These are phyloP conservation scores for Suhomyces taliae DNA, from an alignment of 1,139 yeast genomes.

Conservation along the genomic window DNA sequence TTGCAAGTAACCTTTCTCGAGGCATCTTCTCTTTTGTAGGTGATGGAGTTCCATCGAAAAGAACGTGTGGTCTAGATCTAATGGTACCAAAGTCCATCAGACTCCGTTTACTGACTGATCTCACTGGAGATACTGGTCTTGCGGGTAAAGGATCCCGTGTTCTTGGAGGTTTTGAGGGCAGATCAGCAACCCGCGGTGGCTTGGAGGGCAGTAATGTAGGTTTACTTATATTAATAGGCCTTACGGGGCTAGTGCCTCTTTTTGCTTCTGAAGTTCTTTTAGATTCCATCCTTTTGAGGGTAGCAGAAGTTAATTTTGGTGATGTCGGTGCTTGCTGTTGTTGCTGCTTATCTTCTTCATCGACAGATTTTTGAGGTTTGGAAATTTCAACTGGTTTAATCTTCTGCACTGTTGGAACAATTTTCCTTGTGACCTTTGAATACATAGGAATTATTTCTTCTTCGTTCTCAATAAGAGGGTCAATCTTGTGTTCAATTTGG, in stretches of 20 bases:
- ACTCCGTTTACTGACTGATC: constrained; percentile 1
- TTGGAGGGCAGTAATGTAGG: constrained; percentile 7
- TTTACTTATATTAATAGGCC: constrained; percentile 1
- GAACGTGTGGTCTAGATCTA: constrained; percentile 4
- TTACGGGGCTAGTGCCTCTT: constrained; percentile 7
- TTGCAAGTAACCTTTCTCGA: not conserved
- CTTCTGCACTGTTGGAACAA: constrained; percentile 19
- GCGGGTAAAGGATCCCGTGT: constrained; percentile 4
- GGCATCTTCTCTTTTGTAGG: constrained; percentile 3
- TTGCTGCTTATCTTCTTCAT: constrained; percentile 3
- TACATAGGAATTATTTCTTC: constrained; percentile 18
- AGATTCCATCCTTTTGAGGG: constrained; percentile 34
- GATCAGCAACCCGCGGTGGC: not conserved
- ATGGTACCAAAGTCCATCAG: constrained; percentile 8
- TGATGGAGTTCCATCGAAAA: constrained; percentile 1
- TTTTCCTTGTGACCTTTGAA: constrained; percentile 36
- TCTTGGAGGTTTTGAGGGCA: constrained; percentile 6
- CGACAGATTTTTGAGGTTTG: not conserved
- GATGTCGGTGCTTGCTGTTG: constrained; percentile 12
- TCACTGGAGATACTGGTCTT: constrained; percentile 3
- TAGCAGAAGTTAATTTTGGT: constrained; percentile 29
- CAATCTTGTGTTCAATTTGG: not conserved
- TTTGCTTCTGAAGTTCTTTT: constrained; percentile 6
- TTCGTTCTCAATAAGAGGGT: not conserved
- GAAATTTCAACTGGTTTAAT: constrained; percentile 1